phyloP scores from a whole-genome alignment of 129 eudicot genomes.

The Sambucus nigra region DNA sequence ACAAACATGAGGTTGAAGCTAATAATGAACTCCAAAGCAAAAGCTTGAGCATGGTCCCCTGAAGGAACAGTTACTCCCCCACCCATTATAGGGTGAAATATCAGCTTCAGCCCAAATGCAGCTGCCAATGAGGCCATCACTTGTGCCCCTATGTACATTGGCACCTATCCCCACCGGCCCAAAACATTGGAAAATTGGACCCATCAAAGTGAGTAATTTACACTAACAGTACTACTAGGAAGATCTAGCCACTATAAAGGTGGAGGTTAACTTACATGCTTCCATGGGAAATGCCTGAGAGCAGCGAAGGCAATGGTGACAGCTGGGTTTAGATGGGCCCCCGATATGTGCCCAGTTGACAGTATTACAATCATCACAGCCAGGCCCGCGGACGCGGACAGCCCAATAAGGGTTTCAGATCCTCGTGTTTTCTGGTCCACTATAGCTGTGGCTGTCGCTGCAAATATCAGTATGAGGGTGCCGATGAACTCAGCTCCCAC shows the following conservation, averaged over 20 bases:
- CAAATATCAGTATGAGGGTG: conserved; percentile 71
- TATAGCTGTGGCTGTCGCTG: conserved; percentile 84
- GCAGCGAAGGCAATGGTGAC: conserved; percentile 90
- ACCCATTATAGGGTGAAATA: conserved; percentile 70
- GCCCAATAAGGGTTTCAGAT: conserved; percentile 65
- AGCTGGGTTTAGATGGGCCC: conserved; percentile 91
- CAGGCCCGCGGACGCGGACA: conserved; percentile 73
- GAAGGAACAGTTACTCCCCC: conserved; percentile 92
- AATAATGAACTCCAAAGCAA: conserved; percentile 82
- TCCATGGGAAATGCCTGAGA: conserved; percentile 94
- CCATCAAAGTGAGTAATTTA: conserved; percentile 1
- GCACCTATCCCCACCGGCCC: conserved; percentile 39
- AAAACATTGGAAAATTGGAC: not conserved
- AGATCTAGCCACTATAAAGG: not conserved
- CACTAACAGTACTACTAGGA: not conserved
- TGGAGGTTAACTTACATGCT: conserved; percentile 54
- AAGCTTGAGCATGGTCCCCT: conserved; percentile 62
- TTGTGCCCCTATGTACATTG: conserved; percentile 78
- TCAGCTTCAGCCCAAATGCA: conserved; percentile 55
- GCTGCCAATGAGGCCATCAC: conserved; percentile 74
- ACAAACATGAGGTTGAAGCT: conserved; percentile 97
- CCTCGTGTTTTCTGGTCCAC: conserved; percentile 89
- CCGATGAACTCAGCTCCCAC: conserved; percentile 96
- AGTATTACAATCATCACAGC: conserved; percentile 88
- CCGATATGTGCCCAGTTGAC: conserved; percentile 90